Base-by-base conservation (phyloP, 2,329 filamentous ascomycete species). In the Endocalyx cinctus region DNA sequence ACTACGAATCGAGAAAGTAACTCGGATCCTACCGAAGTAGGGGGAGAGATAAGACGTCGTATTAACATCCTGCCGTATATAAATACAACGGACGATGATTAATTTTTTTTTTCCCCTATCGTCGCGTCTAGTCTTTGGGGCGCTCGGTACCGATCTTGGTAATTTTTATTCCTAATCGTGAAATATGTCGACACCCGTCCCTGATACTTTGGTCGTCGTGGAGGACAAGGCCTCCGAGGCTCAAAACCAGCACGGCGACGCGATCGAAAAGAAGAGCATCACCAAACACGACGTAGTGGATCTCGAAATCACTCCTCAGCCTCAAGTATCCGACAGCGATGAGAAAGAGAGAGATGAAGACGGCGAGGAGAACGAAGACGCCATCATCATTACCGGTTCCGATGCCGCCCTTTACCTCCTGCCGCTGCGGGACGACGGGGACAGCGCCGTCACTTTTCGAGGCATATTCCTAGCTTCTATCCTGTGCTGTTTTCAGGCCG, bases 401-500 rank as follows among this genome's bases (percentile, higher is more conserved):
- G 73, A 77, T 47, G 73, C 69, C 0, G 60, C 72, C 5, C 35
- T 40, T 1, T 60, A 75, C 33, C 47, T 77, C 15, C 50, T 77
- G 4, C 60, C 73, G 0, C 38, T 75, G 33, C 62, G 74, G 5
- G 74, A 78, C 43, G 74, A 78, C 34, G 48, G 53, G n/a, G 68
- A 77, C 17, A 51, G 53, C 1, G 57, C 70, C 3, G 45, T 78
- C 42, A 77, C 71, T 0, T 72, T 77, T 37, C 69, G 74, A 25
- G 66, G 68, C 31, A 38, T 78, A 5, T 45, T 77, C 23, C 41
- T 78, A 29, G 68, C 70, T 2, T 68, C 69, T 0, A 42, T 50
- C 3, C 60, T 77, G 4, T 61, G 71, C 0, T 64, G 61, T 10
- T 77, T 77, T 44, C 70, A 75, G 41, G 67, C 72, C 16, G 65